Base-by-base conservation (phyloP, 768 basidiomycete species). In the Daedaleopsis sinensis region DNA sequence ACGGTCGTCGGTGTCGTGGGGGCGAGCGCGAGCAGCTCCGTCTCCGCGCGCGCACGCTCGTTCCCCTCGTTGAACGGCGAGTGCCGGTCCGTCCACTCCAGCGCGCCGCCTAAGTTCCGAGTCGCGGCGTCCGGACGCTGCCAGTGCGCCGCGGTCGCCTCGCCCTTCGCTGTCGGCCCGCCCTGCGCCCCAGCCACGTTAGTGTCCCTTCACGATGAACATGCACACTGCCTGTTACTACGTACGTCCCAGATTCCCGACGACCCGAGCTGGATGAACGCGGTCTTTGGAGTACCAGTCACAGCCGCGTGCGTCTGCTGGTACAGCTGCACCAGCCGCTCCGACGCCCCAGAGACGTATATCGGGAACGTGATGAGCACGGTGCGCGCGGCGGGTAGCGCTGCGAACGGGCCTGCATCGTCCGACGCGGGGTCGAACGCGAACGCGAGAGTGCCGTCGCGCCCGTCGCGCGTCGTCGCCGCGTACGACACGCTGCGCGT, bases 161-260 rank as follows among this genome's bases (percentile, higher is more conserved):
- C 36, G 10, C 38, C 24, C 12, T 46, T 19, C 42, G 54, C 32
- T 15, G 74, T 75, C 2, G 72, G 74, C 3, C 72, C 73, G 7
- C 70, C 70, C 72, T 74, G 43, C 3, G 21, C n/a, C 32, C n/a
- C 3, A 37, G 32, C 32, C 46, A 52, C 18, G 42, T 46, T 19
- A 10, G 44, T 18, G n/a, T n/a, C n/a, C n/a, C n/a, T n/a, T n/a
- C n/a, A n/a, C n/a, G n/a, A n/a, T n/a, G 27, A 18, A 5, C 16
- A n/a, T 19, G 44, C 15, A n/a, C 10, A 3, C 27, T 32, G 4
- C 27, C 10, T n/a, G n/a, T n/a, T n/a, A 48, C 13, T 12, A 63
- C 84, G 70, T 65, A 85, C 86, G 68, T 82, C 82, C 83, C 84
- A 90, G 23, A 87, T 84, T 9, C 84, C 79, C 3, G 84, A 83